These are phyloP conservation scores for Stachybotrys elegans DNA, from an alignment of 2,329 filamentous ascomycete species.

Conservation along the genomic window DNA sequence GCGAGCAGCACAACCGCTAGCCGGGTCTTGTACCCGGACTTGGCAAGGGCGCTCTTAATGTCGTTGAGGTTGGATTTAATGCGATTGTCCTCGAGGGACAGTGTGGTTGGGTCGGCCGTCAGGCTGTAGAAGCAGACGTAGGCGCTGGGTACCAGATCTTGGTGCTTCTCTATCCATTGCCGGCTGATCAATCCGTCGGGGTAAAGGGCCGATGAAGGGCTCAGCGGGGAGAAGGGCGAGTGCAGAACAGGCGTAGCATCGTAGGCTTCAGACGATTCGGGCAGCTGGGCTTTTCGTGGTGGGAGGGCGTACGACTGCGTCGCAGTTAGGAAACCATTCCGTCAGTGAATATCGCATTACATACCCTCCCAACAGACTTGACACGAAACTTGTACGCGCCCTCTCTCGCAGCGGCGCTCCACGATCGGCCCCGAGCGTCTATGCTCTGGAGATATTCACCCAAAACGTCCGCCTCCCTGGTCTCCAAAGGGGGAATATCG, in stretches of 20 bases:
- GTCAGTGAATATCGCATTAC: too few species aligned
- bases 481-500: slow-evolving; percentile 62
- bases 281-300: slow-evolving; percentile 50
- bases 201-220: slow-evolving; percentile 75
- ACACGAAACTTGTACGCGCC: slow-evolving; percentile 61
- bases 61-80: slow-evolving; percentile 82
- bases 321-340: too few species aligned
- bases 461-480: slow-evolving; percentile 60
- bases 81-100: slow-evolving; percentile 77
- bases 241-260: slow-evolving; percentile 59
- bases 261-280: slow-evolving; percentile 43
- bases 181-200: slow-evolving; percentile 84
- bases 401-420: slow-evolving; percentile 55
- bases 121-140: slow-evolving; percentile 79
- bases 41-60: slow-evolving; percentile 61
- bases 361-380: slow-evolving; percentile 74
- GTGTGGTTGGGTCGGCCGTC: slow-evolving; percentile 64
- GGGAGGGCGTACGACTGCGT: slow-evolving; percentile 51
- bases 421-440: slow-evolving; percentile 61
- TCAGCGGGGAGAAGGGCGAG: slow-evolving; percentile 87
- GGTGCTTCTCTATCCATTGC: slow-evolving; percentile 84
- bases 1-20: slow-evolving; percentile 61
- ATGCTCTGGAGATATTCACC: slow-evolving; percentile 60
- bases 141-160: slow-evolving; percentile 73
- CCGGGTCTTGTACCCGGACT: slow-evolving; percentile 72